Evolutionary conservation across 805 yeast genomes (phyloP), one percentile per base, ranked within the genome.

Genomic region (Pachysolen tannophilus): DNA sequence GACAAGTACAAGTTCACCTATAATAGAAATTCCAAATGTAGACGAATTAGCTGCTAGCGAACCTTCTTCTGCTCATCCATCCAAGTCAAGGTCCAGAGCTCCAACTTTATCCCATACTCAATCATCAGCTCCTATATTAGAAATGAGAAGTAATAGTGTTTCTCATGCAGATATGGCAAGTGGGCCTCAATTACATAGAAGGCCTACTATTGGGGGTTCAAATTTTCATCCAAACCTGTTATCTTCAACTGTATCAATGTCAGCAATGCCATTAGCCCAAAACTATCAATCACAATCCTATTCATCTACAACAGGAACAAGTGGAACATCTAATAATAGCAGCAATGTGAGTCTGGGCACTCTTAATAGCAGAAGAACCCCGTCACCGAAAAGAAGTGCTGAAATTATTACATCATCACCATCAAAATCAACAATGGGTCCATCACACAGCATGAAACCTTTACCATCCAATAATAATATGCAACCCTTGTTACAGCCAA

Each of bases 21-120:
- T 80, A 3, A 71, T 70, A 20, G 71, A 71, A 40, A 82, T 82
- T 28, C 90, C 90, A 4, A 75, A 69, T 42, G 74, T 78, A 69
- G 79, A 72, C 36, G 65, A 61, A 1, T 47, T 60, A 28, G 54
- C 46, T 14, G 35, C 19, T 27, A 34, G 32, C 26, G 35, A 27
- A 28, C 26, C 29, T 15, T 33, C 37, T 17, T 21, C 29, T 6
- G 32, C 25, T 10, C 18, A 11, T 9, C 11, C 13, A 18, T 30
- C 26, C n/a, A 46, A 39, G 18, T 19, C 60, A 6, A 39, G 49
- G 15, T 48, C 56, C 33, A 61, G 69, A 43, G 71, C 74, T 2
- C 68, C 71, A 4, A 43, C 65, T 2, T 44, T 67, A 31, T 49
- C 58, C 26, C 70, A 60, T 42, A 55, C 69, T 2, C 71, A 65